Percentiles rank a stretch among this genome's conserved stretches.
Evolutionary conservation across 73 alveolate genomes (phyloP).

Genomic region (Tetrahymena elliotti): DNA sequence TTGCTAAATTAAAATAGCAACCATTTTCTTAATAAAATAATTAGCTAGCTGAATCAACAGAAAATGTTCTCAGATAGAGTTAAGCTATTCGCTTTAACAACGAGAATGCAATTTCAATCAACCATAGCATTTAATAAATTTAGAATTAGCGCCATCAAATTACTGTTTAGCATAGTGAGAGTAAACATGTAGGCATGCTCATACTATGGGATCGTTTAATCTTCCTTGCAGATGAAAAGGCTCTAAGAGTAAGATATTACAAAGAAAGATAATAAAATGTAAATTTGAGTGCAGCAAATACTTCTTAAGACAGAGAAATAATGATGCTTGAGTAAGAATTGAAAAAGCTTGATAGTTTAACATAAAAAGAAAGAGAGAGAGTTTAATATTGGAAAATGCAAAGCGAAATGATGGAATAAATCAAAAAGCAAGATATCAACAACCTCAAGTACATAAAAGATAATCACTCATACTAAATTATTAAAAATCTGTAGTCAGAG

Average conservation of each 20-base stretch:
- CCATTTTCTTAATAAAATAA: background rate
- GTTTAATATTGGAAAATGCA: background rate
- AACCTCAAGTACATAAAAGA: background rate
- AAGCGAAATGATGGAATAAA: background rate
- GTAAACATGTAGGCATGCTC: background rate
- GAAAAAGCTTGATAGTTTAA: background rate
- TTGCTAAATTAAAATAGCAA: background rate
- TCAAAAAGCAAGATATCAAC: background rate
- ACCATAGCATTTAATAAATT: background rate
- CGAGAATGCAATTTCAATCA: background rate
- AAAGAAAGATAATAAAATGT: background rate
- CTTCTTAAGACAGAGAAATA: background rate
- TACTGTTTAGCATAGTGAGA: background rate
- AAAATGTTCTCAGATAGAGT: background rate
- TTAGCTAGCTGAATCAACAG: background rate
- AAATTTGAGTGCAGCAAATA: background rate
- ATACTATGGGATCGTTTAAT: background rate
- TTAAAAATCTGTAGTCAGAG: background rate
- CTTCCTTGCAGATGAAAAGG: background rate
- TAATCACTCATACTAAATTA: background rate
- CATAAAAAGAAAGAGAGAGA: background rate
- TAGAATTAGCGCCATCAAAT: background rate
- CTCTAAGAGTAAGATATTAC: background rate
- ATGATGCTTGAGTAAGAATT: background rate
- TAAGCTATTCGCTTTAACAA: background rate